Evolutionary conservation across 257 asterid genomes (phyloP), one percentile per base, ranked within the genome.

Genomic region (Nicotiana otophora): DNA sequence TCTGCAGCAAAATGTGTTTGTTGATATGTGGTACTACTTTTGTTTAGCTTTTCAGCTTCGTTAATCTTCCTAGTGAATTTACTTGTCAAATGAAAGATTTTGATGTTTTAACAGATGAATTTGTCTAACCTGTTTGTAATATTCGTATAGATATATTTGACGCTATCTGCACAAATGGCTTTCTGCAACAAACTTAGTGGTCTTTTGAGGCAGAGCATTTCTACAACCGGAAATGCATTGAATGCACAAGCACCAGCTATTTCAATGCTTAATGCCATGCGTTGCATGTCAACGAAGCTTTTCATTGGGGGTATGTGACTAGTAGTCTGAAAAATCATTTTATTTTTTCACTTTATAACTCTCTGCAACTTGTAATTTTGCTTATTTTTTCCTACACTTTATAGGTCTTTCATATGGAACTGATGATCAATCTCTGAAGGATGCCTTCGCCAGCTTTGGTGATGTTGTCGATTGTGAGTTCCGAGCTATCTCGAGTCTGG

Each of bases 271-370:
- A 88, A 88, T 79, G 92, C 97, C 34, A 48, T 90, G 26, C 96
- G 97, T 36, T 81, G 91, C 97, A 92, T 95, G 97, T 89, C 98
- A 15, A 65, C 91, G 2, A 92, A 88, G 88, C 97, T 92, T 69
- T 92, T 91, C 54, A 30, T 94, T 60, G 96, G 97, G 80, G 98
- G 98, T 95, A 69, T 67, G 34, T 42, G 15, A 4, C 6, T 14
- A 42, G 14, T 33, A 20, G 60, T 72, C 4, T 46, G 36, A 46
- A 72, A 72, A 46, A 5, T 23, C 15, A 3, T 55, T 5, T 42
- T 20, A 34, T 2, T 72, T 46, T 55, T 72, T 11, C 1, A 42
- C 20, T 70, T 15, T 1, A 36, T 36, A 46, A 72, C 10, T 12
- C 14, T 20, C 1, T 0, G 26, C 20, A 10, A n/a, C 66, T 5